Evolutionary conservation across 441 rosid genomes (phyloP).

Genomic region (Gossypium lobatum): DNA sequence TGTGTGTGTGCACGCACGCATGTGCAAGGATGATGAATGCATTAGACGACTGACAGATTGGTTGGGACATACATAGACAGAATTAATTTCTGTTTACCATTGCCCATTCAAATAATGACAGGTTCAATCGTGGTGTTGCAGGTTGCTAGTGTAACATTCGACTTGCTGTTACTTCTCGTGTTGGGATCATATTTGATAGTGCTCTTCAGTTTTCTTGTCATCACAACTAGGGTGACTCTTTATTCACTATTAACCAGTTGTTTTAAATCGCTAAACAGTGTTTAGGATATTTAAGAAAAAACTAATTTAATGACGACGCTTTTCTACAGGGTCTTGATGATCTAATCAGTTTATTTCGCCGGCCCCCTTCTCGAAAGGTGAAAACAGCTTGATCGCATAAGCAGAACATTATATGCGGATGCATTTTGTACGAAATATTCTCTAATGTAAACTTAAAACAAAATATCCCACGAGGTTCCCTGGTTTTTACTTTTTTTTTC

Average conservation of each 20-base stretch:
- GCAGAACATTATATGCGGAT: neutral
- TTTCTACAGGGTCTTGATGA: neutral
- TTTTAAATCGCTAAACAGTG: neutral
- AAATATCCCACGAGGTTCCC: slow-evolving; percentile 12
- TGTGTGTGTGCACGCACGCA: neutral
- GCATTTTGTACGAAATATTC: slow-evolving; percentile 3
- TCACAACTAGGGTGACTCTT: slow-evolving; percentile 79
- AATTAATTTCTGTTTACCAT: neutral
- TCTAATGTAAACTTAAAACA: slow-evolving; percentile 14
- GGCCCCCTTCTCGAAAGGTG: neutral
- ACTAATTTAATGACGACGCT: neutral
- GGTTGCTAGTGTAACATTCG: slow-evolving; percentile 98
- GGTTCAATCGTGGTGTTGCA: slow-evolving; percentile 22
- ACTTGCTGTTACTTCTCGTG: slow-evolving; percentile 84
- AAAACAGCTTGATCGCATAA: slow-evolving; percentile 35
- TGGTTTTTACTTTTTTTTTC: neutral
- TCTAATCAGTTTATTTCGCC: slow-evolving; percentile 2
- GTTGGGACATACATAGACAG: neutral
- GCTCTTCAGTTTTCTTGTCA: slow-evolving; percentile 86
- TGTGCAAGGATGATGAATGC: neutral
- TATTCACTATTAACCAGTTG: neutral
- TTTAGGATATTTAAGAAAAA: neutral
- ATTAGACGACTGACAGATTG: neutral
- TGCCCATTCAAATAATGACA: neutral
- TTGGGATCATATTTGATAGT: slow-evolving; percentile 85